Percentiles rank a stretch among this genome's conserved stretches.
Evolutionary conservation across 1,284 basidiomycete genomes (phyloP).

Genomic region (Gastroboletus turbinatus): DNA sequence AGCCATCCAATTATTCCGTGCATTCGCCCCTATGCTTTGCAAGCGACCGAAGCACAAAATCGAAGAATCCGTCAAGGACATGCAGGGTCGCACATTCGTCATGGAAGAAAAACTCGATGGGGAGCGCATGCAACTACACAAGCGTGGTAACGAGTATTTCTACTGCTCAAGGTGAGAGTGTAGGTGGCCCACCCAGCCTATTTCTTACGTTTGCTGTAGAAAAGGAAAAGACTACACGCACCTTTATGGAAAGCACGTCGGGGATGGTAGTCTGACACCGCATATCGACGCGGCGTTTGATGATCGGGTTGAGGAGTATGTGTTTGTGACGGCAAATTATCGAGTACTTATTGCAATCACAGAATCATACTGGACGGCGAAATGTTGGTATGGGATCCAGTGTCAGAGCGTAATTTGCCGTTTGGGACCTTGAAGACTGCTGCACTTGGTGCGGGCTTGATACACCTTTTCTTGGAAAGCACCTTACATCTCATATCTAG

Average conservation of each 20-base stretch:
- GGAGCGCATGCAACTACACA: conserved; percentile 93
- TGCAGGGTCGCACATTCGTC: conserved; percentile 72
- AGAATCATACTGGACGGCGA: conserved; percentile 94
- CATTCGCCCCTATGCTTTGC: conserved; percentile 92
- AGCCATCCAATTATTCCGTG: conserved; percentile 73
- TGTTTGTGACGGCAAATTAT: conserved; percentile 5
- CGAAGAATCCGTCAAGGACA: conserved; percentile 80
- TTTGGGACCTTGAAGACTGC: conserved; percentile 93
- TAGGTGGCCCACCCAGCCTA: neutral
- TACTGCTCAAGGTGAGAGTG: conserved; percentile 79
- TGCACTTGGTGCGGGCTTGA: conserved; percentile 59
- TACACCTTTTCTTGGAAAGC: neutral
- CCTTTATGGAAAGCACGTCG: conserved; percentile 82
- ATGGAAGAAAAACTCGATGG: conserved; percentile 97
- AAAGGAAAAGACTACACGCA: conserved; percentile 95
- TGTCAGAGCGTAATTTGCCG: conserved; percentile 80
- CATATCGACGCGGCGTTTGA: conserved; percentile 77
- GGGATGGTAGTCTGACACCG: conserved; percentile 83
- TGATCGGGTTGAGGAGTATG: conserved; percentile 76
- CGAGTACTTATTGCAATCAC: conserved; percentile 1
- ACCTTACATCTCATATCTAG: conserved; percentile 37
- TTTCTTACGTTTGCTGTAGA: conserved; percentile 40
- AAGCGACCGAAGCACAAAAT: conserved; percentile 79
- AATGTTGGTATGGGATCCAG: conserved; percentile 96
- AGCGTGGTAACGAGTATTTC: conserved; percentile 82